A percentile compares a stretch with the other conserved stretches of the same genome.
Conservation (phyloP, 1,284 basidiomycete species). For the Leccinum insolens region DNA sequence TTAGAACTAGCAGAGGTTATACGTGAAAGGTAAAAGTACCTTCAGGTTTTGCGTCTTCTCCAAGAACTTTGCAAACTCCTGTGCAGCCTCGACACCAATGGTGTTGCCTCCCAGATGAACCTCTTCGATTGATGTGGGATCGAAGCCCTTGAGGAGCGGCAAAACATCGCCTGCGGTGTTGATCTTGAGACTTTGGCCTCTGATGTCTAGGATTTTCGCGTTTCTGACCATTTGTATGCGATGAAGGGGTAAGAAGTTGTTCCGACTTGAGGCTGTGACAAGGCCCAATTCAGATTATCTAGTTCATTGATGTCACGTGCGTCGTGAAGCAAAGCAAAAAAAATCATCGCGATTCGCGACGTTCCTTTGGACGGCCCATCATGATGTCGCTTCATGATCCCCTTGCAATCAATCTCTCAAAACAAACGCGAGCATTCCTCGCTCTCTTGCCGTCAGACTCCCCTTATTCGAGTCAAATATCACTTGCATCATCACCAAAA, state of each 20-base stretch:
- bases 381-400: constrained; percentile 34
- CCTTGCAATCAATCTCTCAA: constrained; percentile 54
- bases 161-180: constrained; percentile 80
- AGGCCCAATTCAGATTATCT: constrained; percentile 7
- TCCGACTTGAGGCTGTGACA: background rate
- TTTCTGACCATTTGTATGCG: constrained; percentile 23
- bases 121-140: constrained; percentile 77
- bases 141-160: constrained; percentile 71
- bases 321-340: background rate
- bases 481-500: constrained; percentile 33
- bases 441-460: constrained; percentile 43
- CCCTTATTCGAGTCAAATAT: constrained; percentile 37
- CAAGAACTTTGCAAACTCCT: constrained; percentile 84
- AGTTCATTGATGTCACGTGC: constrained; percentile 28
- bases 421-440: constrained; percentile 50
- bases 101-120: constrained; percentile 96
- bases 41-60: constrained; percentile 72
- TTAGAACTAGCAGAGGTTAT: constrained; percentile 9
- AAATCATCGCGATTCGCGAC: background rate
- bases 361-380: background rate
- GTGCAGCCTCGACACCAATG: constrained; percentile 91
- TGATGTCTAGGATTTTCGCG: constrained; percentile 33
- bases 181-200: constrained; percentile 67
- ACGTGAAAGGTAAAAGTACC: constrained; percentile 43
- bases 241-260: background rate